These are phyloP conservation scores for Thuidium tamariscinum DNA, from an alignment of 225 moss, liverwort and hornwort species.

Conservation along the genomic window DNA sequence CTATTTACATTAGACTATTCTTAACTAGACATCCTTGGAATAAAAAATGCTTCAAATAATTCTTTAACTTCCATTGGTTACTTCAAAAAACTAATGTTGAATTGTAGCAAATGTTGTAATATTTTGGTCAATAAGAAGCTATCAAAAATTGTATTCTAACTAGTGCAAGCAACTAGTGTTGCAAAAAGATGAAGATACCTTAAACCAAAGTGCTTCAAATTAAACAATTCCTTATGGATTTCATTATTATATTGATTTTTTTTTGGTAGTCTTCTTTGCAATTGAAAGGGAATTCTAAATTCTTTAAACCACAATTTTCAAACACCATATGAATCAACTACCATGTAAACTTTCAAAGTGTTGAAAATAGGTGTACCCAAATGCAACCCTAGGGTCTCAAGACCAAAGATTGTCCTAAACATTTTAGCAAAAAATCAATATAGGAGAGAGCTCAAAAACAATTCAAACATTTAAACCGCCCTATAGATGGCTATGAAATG, in stretches of 20 bases:
- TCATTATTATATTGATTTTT: too few relatives aligned
- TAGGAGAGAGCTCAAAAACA: too few relatives aligned
- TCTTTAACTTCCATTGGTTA: background rate
- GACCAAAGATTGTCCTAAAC: background rate
- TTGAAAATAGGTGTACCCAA: background rate
- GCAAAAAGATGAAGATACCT: background rate
- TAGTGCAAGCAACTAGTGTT: rapidly evolving
- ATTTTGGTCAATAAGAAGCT: background rate
- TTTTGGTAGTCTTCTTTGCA: too few relatives aligned
- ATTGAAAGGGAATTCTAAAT: background rate
- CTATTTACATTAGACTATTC: background rate
- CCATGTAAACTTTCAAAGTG: background rate
- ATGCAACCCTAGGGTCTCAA: background rate
- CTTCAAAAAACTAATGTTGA: background rate
- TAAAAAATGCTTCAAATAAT: background rate
- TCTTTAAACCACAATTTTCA: background rate
- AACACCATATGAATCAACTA: background rate
- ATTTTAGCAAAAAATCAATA: background rate
- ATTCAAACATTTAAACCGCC: too few relatives aligned
- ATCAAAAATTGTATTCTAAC: background rate
- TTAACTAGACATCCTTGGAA: background rate
- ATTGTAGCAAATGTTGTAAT: background rate
- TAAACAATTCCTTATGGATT: background rate
- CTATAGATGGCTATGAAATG: too few relatives aligned
- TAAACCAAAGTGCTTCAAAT: background rate